Conservation (phyloP, 2,329 filamentous ascomycete species). For the Beauveria australis region DNA sequence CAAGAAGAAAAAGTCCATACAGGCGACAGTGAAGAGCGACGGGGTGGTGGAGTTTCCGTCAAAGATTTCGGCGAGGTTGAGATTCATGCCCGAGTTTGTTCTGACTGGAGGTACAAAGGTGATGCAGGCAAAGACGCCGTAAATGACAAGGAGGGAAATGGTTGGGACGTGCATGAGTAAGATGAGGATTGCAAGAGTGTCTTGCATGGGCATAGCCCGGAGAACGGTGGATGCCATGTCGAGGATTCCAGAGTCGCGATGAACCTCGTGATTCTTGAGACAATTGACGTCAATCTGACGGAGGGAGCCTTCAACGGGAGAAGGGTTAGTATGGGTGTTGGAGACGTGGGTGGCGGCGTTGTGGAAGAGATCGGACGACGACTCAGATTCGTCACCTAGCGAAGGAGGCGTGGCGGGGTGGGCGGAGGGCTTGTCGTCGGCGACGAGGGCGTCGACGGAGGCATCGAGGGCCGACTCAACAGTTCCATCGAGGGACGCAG, state of each 20-base stretch:
- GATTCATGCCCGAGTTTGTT: slow-evolving; percentile 66
- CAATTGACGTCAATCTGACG: slow-evolving; percentile 64
- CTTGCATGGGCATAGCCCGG: slow-evolving; percentile 80
- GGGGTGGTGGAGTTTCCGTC: slow-evolving; percentile 80
- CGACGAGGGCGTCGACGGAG: background rate
- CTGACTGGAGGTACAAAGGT: slow-evolving; percentile 84
- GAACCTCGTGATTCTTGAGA: slow-evolving; percentile 58
- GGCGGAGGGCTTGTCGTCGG: background rate
- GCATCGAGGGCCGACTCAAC: background rate
- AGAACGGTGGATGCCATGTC: slow-evolving; percentile 80
- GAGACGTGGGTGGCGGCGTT: slow-evolving; percentile 16
- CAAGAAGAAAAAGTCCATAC: slow-evolving; percentile 76
- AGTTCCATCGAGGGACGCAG: background rate
- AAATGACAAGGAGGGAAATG: slow-evolving; percentile 78
- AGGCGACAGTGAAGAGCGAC: slow-evolving; percentile 73
- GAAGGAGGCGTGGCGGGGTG: slow-evolving; percentile 2
- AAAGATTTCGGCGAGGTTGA: slow-evolving; percentile 85
- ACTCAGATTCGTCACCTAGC: slow-evolving; percentile 16
- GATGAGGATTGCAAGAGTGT: slow-evolving; percentile 94
- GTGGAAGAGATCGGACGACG: slow-evolving; percentile 28
- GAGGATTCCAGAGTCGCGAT: slow-evolving; percentile 64
- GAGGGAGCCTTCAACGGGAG: slow-evolving; percentile 40
- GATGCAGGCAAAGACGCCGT: slow-evolving; percentile 84
- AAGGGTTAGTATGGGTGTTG: slow-evolving; percentile 25
- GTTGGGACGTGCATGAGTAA: slow-evolving; percentile 89